These are phyloP conservation scores for Senna tora DNA, from an alignment of 306 rosid genomes.

Conservation along the genomic window DNA sequence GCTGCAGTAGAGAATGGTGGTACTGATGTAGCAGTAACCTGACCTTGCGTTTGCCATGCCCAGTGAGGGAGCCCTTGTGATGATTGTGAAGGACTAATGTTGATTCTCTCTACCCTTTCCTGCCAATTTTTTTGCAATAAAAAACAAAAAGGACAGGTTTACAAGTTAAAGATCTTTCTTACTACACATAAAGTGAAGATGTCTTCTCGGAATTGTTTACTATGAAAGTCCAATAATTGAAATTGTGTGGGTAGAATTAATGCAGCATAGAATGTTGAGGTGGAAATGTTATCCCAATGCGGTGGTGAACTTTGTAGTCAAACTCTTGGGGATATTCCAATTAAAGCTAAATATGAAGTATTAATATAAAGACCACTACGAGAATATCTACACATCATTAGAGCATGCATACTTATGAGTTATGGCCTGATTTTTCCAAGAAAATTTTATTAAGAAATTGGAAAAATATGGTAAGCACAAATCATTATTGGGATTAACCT, in stretches of 20 bases:
- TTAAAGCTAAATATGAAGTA: neutral
- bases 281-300: constrained; percentile 24
- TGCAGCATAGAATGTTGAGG: neutral
- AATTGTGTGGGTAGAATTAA: constrained; percentile 16
- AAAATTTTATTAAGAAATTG: neutral
- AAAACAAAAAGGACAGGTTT: neutral
- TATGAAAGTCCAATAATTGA: neutral
- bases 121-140: constrained; percentile 50
- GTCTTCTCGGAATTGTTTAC: neutral
- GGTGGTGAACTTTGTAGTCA: neutral
- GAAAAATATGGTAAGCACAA: neutral
- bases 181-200: neutral
- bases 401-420: too few relatives aligned
- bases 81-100: constrained; percentile 55
- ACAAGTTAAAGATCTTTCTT: neutral
- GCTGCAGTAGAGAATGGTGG: constrained; percentile 96
- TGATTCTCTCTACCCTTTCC: constrained; percentile 78
- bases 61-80: constrained; percentile 62
- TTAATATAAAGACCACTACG: constrained; percentile 7
- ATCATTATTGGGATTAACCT: neutral
- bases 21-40: constrained; percentile 61
- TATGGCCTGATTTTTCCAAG: neutral
- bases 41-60: constrained; percentile 81
- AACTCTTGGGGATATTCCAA: constrained; percentile 28
- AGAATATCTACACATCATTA: constrained; percentile 1